Conservation (phyloP, 2,329 filamentous ascomycete species). For the Colletotrichum horii region DNA sequence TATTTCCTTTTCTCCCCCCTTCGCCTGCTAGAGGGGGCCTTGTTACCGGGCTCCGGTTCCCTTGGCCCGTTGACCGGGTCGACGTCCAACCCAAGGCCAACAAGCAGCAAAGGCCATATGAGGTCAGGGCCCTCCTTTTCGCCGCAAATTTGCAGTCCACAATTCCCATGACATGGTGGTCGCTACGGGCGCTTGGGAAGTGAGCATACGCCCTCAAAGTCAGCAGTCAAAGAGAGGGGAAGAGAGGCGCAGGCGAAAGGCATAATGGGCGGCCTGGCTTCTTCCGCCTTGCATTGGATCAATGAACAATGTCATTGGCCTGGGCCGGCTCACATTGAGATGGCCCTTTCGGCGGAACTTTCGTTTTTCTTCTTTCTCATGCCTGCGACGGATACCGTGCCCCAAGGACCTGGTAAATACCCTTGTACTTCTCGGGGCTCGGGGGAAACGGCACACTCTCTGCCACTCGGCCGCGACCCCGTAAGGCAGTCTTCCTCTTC, state of each 20-base stretch:
- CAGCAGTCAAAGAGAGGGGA: background rate
- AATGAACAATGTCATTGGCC: background rate
- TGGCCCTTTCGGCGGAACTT: background rate
- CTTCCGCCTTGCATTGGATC: background rate
- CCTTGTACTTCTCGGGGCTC: background rate
- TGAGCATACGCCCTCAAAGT: background rate
- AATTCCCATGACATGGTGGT: background rate
- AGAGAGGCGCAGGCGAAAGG: background rate
- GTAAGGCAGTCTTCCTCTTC: conserved; percentile 10
- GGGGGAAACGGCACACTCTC: background rate
- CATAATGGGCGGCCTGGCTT: background rate
- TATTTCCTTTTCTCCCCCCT: background rate
- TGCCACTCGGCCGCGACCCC: background rate
- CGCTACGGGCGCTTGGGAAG: background rate
- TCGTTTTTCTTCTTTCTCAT: background rate
- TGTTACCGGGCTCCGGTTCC: conserved; percentile 11
- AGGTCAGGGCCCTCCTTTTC: background rate
- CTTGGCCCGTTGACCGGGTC: conserved; percentile 8
- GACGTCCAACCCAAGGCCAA: conserved; percentile 7
- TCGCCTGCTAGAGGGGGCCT: background rate
- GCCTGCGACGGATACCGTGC: background rate
- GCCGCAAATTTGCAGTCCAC: background rate
- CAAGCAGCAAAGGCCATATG: background rate
- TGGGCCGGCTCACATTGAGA: background rate
- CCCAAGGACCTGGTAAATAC: conserved; percentile 10